Base-by-base conservation (phyloP, 2,329 filamentous ascomycete species). In the Fusarium azukiicola region DNA sequence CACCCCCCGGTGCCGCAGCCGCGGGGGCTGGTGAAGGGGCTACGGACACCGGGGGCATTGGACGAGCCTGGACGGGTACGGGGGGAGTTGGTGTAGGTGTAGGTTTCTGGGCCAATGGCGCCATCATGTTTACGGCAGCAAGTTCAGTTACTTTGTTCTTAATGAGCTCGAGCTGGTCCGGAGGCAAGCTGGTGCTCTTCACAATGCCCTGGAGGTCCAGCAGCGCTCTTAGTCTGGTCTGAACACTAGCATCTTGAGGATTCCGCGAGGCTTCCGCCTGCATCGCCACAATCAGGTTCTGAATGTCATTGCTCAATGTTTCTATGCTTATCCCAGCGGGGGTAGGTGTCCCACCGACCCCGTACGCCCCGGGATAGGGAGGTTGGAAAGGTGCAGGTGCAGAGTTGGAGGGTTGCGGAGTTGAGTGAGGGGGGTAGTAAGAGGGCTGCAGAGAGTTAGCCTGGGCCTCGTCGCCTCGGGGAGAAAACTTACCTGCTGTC, bases 91-190 rank as follows among this genome's bases (percentile, higher is more conserved):
- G 86, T 83, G 85, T 82, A 83, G 86, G 87, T 84, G 87, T 87
- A 82, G 86, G 87, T 77, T 84, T 85, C 83, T 87, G 89, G 84
- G 87, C 86, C 83, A 87, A 85, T 78, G 87, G 81, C 69, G 90
- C 90, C 87, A 90, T 91, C 87, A 93, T 90, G 84, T 91, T 92
- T 93, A 92, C 88, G 90, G 93, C 84, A 87, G 87, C 93, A 86
- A 98, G 92, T 87, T 94, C 94, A 86, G 95, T 94, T 87, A 99
- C 94, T 92, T 98, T 96, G 86, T 95, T 94, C 87, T 95, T 96
- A 87, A 98, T 96, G 86, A 96, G 93, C 87, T 96, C 94, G 85
- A 98, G 92, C 89, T 98, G 96, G 84, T 97, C 95, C 83, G 94
- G 94, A 74, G 95, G 95, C 85, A 98, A 91, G 84, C 95, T 94